Percentiles rank a stretch among this genome's conserved stretches.
Conservation (phyloP, 176 grass and related monocot species). For the bread wheat (Triticum aestivum) region DNA sequence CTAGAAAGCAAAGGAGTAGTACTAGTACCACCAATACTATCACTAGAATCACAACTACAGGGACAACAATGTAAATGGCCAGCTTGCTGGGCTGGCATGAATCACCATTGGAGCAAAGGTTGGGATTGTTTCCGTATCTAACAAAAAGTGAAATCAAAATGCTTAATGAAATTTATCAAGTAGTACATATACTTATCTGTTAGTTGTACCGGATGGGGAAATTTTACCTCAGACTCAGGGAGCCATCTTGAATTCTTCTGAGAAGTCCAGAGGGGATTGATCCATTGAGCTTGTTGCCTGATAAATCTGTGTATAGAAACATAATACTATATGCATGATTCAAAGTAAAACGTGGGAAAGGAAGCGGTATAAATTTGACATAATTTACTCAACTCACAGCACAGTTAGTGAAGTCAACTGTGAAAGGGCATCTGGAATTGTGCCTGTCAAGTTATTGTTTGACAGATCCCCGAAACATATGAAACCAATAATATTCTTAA, state of each 20-base stretch:
- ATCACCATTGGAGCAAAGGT: slow-evolving; percentile 36
- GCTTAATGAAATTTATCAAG: background rate
- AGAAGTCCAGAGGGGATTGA: slow-evolving; percentile 42
- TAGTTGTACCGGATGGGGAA: background rate
- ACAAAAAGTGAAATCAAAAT: background rate
- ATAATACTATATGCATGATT: too few relatives aligned
- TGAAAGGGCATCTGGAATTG: slow-evolving; percentile 54
- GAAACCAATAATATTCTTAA: background rate
- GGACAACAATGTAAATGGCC: slow-evolving; percentile 38
- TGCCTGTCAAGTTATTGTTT: too few relatives aligned
- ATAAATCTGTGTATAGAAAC: slow-evolving; percentile 62
- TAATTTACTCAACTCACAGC: slow-evolving; percentile 40
- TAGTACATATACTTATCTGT: too few relatives aligned
- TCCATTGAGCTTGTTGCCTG: slow-evolving; percentile 40
- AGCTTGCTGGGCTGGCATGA: slow-evolving; percentile 29
- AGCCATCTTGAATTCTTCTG: too few relatives aligned
- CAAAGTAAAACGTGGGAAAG: too few relatives aligned
- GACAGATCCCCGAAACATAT: slow-evolving; percentile 55
- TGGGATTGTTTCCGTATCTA: slow-evolving; percentile 46
- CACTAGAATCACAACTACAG: slow-evolving; percentile 25
- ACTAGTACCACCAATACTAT: background rate
- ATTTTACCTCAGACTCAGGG: slow-evolving; percentile 38
- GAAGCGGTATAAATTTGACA: background rate
- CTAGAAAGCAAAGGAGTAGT: slow-evolving; percentile 26
- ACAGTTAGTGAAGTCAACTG: slow-evolving; percentile 28